Base-by-base conservation (phyloP, 306 rosid genomes). In the Trifolium repens region DNA sequence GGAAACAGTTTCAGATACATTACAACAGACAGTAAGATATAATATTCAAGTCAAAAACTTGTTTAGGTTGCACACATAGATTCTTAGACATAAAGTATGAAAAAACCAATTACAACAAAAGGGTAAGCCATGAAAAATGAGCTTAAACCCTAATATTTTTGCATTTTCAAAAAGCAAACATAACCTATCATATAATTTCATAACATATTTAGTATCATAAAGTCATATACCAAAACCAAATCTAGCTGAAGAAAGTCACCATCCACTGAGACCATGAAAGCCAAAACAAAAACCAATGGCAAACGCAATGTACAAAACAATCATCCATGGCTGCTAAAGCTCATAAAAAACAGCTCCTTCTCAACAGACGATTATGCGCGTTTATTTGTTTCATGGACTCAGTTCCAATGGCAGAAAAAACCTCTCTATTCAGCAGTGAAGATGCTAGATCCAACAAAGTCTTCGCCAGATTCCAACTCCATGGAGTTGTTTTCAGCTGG, bases 321-420 rank as follows among this genome's bases (percentile, higher is more conserved):
- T 83, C 98, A 91, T 88, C 97, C 93, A 89, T 84, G 98, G 98
- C 97, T 91, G 96, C 87, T 74, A 54, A 82, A 78, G 86, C 85
- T 81, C 87, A 82, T 68, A 79, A 87, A 89, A 76, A 84, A 91
- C 98, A 93, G 98, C 98, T 83, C 97, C 78, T 76, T 66, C 76
- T 58, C 13, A 78, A 89, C 89, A 63, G 93, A 93, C 76, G 98
- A 93, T 91, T 89, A 76, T 47, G 4, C 43, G 86, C 79, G 79
- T 82, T 62, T 76, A 55, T 78, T 50, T 62, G 27, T 24, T 34
- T 71, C 89, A 81, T 43, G 76, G 82, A 58, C 85, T 44, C 17
- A 44, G 79, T 71, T 83, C 59, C 62, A 2, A 39, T 14, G 73
- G 83, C 71, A 8, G 35, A 50, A 52, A 59, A 53, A 32, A 72